These are phyloP conservation scores for Cerioporus squamosus DNA, from an alignment of 1,284 basidiomycete genomes.

Conservation along the genomic window DNA sequence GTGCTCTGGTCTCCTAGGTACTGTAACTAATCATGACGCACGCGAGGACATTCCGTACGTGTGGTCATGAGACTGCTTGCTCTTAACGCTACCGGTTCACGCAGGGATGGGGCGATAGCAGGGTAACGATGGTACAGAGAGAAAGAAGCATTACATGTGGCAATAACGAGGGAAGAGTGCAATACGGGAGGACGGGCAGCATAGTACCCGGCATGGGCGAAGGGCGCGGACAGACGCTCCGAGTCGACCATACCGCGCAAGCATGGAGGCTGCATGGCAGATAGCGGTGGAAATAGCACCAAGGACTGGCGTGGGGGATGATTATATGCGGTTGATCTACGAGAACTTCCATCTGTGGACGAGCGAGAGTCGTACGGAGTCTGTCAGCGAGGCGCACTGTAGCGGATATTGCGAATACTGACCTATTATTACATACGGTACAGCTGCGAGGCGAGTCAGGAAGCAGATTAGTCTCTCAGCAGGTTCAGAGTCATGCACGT, in stretches of 20 bases:
- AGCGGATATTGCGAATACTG: conserved; percentile 16
- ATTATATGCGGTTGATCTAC: conserved; percentile 36
- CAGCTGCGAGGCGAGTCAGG: conserved; percentile 42
- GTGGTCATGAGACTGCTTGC: no score
- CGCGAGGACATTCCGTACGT: no score
- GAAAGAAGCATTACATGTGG: neutral
- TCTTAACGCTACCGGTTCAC: no score
- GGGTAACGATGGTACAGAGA: neutral
- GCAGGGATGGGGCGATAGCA: no score
- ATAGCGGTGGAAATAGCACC: neutral
- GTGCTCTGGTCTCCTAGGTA: no score
- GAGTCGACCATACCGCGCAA: no score
- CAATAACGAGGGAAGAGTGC: neutral
- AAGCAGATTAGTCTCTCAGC: neutral
- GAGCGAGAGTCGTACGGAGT: neutral
- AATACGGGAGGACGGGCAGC: neutral
- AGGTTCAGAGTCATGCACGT: neutral
- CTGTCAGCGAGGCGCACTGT: conserved; percentile 7
- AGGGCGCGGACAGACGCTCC: no score
- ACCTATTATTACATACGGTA: conserved; percentile 65
- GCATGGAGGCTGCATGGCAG: neutral
- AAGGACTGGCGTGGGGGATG: neutral
- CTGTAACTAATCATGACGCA: no score
- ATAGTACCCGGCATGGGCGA: neutral
- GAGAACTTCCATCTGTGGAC: conserved; percentile 70